Evolutionary conservation across 805 yeast species (phyloP).

Genomic region (Candida bentonensis): DNA sequence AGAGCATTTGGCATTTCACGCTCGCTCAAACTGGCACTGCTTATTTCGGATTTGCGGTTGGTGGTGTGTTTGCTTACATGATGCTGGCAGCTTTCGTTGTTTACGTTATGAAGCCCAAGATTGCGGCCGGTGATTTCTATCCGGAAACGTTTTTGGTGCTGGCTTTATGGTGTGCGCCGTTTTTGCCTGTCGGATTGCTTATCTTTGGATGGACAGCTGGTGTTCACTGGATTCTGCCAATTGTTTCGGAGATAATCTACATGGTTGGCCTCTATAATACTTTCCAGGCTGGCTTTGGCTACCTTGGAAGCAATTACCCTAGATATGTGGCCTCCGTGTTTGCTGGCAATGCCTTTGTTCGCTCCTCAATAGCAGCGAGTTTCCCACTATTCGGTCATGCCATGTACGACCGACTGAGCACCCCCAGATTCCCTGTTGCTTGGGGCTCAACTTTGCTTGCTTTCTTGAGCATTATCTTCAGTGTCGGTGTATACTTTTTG

Average conservation of each 20-base stretch:
- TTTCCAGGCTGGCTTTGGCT: slow-evolving; percentile 38
- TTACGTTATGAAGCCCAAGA: slow-evolving; percentile 36
- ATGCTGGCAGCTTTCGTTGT: slow-evolving; percentile 27
- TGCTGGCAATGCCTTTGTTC: slow-evolving; percentile 40
- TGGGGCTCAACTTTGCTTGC: slow-evolving; percentile 43
- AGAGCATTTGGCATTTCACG: slow-evolving; percentile 31
- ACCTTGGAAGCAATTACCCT: slow-evolving; percentile 33
- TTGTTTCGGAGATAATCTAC: slow-evolving; percentile 29
- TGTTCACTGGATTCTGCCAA: slow-evolving; percentile 37
- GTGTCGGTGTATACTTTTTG: slow-evolving; percentile 32
- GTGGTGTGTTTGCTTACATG: slow-evolving; percentile 27
- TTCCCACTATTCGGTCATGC: slow-evolving; percentile 52
- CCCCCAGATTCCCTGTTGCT: slow-evolving; percentile 37
- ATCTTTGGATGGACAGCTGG: slow-evolving; percentile 42
- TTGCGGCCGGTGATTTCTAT: slow-evolving; percentile 11
- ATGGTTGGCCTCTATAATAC: slow-evolving; percentile 28
- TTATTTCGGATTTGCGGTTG: slow-evolving; percentile 33
- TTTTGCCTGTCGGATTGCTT: slow-evolving; percentile 32
- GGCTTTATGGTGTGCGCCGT: slow-evolving; percentile 8
- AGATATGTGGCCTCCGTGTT: slow-evolving; percentile 41
- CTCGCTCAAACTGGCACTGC: slow-evolving; percentile 34
- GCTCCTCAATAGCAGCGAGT: slow-evolving; percentile 39
- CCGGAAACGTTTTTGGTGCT: slow-evolving; percentile 9
- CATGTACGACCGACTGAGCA: slow-evolving; percentile 32
- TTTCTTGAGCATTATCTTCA: slow-evolving; percentile 33